These are phyloP conservation scores for Stachybotrys chartarum DNA, from an alignment of 2,329 filamentous ascomycete genomes.

Conservation along the genomic window DNA sequence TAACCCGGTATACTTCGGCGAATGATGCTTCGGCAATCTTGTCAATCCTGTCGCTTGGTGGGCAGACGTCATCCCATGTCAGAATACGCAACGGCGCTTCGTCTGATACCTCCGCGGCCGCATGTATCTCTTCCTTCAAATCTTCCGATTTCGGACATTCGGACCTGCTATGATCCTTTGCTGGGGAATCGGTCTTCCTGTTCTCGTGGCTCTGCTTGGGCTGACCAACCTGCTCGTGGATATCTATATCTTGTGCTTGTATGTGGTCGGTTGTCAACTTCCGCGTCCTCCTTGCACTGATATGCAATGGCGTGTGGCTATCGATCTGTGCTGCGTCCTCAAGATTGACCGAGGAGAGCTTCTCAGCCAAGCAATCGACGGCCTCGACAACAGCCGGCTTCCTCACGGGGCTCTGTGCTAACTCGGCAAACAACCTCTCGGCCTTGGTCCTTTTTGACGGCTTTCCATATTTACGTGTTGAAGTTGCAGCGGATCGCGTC, in stretches of 20 bases:
- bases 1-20: conserved; percentile 58
- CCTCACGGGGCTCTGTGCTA: conserved; percentile 43
- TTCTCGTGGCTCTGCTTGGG: neutral
- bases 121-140: neutral
- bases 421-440: conserved; percentile 42
- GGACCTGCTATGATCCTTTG: neutral
- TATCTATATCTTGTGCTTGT: neutral
- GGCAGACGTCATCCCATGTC: conserved; percentile 52
- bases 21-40: conserved; percentile 64
- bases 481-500: neutral
- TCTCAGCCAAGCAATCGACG: conserved; percentile 22
- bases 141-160: neutral
- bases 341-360: conserved; percentile 23
- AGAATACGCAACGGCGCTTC: conserved; percentile 32
- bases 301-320: neutral
- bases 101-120: neutral
- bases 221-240: conserved; percentile 2
- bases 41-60: conserved; percentile 42
- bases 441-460: conserved; percentile 37
- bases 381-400: conserved; percentile 9
- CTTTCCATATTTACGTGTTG: conserved; percentile 42
- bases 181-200: neutral
- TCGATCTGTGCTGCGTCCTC: neutral
- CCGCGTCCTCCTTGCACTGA: conserved; percentile 2
- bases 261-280: neutral